A percentile compares a stretch with the other conserved stretches of the same genome.
Evolutionary conservation across 1,139 yeast genomes (phyloP).

Genomic region (Blastobotrys ciferrii): DNA sequence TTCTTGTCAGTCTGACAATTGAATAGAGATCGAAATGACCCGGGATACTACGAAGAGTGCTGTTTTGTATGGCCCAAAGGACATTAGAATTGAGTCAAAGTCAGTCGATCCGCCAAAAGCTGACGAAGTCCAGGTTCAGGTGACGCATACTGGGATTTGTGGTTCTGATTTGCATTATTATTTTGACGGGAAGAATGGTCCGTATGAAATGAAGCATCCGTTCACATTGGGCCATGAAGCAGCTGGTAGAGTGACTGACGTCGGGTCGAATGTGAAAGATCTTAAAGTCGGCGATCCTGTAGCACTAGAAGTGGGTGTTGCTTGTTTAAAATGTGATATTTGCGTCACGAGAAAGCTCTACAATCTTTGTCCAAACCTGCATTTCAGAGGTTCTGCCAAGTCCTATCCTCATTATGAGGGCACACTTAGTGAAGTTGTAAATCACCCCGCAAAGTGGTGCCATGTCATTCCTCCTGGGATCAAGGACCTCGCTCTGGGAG

Average conservation of each 20-base stretch:
- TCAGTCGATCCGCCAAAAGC: not conserved
- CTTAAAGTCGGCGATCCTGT: conserved; percentile 71
- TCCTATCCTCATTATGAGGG: not conserved
- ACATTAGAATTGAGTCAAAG: not conserved
- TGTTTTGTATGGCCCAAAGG: not conserved
- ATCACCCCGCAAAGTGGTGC: not conserved
- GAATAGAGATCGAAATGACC: not conserved
- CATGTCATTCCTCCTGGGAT: not conserved
- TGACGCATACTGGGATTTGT: not conserved
- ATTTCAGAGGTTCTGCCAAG: conserved; percentile 59
- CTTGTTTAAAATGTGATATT: conserved; percentile 61
- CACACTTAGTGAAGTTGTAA: not conserved
- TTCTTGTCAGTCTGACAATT: not conserved
- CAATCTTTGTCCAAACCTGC: conserved; percentile 80
- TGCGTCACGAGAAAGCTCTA: conserved; percentile 75
- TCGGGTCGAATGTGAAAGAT: conserved; percentile 57
- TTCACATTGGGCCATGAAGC: conserved; percentile 79
- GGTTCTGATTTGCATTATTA: not conserved
- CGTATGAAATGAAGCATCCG: conserved; percentile 41
- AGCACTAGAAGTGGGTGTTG: conserved; percentile 64
- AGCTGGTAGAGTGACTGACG: conserved; percentile 68
- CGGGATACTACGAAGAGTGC: not conserved
- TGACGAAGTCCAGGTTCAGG: not conserved
- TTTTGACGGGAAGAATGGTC: not conserved
- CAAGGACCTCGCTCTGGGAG: not conserved